Base-by-base conservation (phyloP, 1,139 yeast species). In the Suhomyces bribrorum region DNA sequence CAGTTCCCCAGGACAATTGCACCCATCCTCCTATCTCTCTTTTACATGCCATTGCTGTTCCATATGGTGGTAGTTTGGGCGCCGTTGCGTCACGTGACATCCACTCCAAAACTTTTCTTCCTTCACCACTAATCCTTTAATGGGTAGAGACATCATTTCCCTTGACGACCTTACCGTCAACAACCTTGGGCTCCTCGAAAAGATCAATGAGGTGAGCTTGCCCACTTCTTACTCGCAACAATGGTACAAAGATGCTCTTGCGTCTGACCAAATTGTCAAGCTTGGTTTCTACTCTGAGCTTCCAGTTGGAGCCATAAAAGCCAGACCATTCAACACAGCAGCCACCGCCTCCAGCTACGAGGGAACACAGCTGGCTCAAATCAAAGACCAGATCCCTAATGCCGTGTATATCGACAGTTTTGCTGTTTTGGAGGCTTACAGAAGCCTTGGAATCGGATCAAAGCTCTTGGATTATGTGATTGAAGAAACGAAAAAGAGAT, bases 261-360 rank as follows among this genome's bases (percentile, higher is more conserved):
- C 67, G 7, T 42, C 57, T 1, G 66, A 61, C 37, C 67, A 61
- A 40, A 54, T 69, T 26, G 65, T 60, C 18, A 62, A 64, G 46
- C 48, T 73, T 41, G 86, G 83, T 2, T 82, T 61, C 58, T 79
- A 70, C 54, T 72, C 81, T 12, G 88, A 81, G 47, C 64, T 80
- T 11, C 86, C 94, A 9, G 88, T 86, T 5, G 95, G 90, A 3
- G 83, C 81, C 2, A 65, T 86, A 24, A 78, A 74, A 47, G 81
- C 81, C 27, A 74, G 73, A 48, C 56, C 73, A 3, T 54, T 75
- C 45, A 64, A 61, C 46, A 55, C 65, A 7, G 38, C 56, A 8
- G 63, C 59, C 29, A 57, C 53, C 25, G 46, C 55, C 13, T 46
- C 44, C 14, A 43, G 46, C 15, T 62, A 57, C 36, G 68, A 66